These are phyloP conservation scores for Debaryomyces sp. DNA, from an alignment of 1,139 yeast genomes.

Conservation along the genomic window DNA sequence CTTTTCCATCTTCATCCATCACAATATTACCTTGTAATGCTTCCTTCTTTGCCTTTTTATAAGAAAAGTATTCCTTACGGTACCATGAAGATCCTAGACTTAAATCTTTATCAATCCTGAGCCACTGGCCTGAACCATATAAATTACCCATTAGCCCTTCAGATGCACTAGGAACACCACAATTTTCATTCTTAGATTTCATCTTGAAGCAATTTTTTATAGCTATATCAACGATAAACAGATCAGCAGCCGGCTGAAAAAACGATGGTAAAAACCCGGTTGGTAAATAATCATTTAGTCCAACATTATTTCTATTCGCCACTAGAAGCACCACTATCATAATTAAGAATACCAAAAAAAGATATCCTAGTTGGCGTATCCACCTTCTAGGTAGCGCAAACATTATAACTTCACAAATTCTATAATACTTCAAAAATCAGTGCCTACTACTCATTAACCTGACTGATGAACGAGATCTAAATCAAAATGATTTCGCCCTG, in stretches of 20 bases:
- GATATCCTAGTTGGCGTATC: conserved; percentile 28
- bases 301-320: conserved; percentile 36
- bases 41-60: conserved; percentile 32
- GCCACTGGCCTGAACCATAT: conserved; percentile 37
- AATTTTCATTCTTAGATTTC: conserved; percentile 25
- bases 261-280: conserved; percentile 36
- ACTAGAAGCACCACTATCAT: conserved; percentile 26
- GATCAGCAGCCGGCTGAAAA: conserved; percentile 44
- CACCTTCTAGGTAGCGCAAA: conserved; percentile 27
- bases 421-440: neutral
- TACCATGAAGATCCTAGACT: conserved; percentile 38
- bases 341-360: conserved; percentile 18
- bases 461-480: neutral
- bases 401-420: conserved; percentile 13
- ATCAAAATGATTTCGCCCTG: neutral
- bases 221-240: conserved; percentile 39
- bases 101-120: conserved; percentile 40
- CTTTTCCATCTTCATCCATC: conserved; percentile 1
- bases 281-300: conserved; percentile 34
- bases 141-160: conserved; percentile 37
- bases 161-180: conserved; percentile 34
- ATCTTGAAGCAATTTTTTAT: conserved; percentile 35
- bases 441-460: neutral
- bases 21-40: conserved; percentile 15
- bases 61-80: conserved; percentile 32